A percentile compares a stretch with the other conserved stretches of the same genome.
These are phyloP conservation scores for Leptomonas seymouri DNA, from an alignment of 208 protist genomes.

Conservation along the genomic window DNA sequence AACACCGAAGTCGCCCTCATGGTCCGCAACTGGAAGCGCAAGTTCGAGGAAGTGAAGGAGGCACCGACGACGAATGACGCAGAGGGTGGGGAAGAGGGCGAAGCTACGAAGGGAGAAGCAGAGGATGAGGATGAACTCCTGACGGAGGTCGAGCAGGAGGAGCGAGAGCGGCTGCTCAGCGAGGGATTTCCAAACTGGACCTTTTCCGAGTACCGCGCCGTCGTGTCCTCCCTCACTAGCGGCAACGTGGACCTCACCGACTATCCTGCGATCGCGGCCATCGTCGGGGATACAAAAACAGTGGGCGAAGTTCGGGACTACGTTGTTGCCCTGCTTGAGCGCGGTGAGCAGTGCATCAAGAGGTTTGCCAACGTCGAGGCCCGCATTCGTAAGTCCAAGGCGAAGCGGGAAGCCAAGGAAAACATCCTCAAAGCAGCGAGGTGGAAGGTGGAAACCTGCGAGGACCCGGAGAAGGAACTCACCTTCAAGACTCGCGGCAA, in stretches of 20 bases:
- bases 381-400: conserved; percentile 55
- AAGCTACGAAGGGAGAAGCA: conserved; percentile 17
- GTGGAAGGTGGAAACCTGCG: conserved; percentile 87
- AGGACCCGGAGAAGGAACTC: conserved; percentile 65
- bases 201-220: conserved; percentile 61
- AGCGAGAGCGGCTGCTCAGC: conserved; percentile 73
- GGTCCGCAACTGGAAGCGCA: conserved; percentile 79
- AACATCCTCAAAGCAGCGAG: conserved; percentile 63
- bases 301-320: conserved; percentile 85
- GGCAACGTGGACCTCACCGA: conserved; percentile 64
- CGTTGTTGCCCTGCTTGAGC: conserved; percentile 73
- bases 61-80: conserved; percentile 6
- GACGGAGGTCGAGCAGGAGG: conserved; percentile 75
- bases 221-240: conserved; percentile 52
- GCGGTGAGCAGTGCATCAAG: conserved; percentile 76
- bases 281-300: conserved; percentile 47
- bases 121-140: conserved; percentile 58
- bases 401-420: conserved; percentile 42
- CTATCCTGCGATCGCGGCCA: conserved; percentile 57
- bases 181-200: conserved; percentile 84
- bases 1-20: conserved; percentile 78
- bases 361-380: conserved; percentile 63
- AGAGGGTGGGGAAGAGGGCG: conserved; percentile 21
- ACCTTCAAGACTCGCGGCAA: conserved; percentile 47
- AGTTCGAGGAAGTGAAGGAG: conserved; percentile 43